Percentiles rank a stretch among this genome's conserved stretches.
Conservation (phyloP, 2,329 filamentous ascomycete species). For the Colletotrichum liaoningense region DNA sequence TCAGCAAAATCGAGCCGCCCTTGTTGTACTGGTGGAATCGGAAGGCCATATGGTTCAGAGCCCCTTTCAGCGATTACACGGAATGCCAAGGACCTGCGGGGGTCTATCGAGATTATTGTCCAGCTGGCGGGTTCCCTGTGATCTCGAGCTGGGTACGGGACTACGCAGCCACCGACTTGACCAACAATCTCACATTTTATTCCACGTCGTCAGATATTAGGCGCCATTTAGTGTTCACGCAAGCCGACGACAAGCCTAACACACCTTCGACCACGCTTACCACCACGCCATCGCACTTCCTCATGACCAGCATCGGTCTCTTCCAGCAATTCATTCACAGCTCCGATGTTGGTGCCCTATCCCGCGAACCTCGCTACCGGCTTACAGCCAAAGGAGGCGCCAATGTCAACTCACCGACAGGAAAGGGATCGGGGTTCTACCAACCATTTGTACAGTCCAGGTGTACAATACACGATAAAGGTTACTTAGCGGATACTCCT, state of each 20-base stretch:
- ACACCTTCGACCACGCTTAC: not conserved
- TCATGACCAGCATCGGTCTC: not conserved
- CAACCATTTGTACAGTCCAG: slow-evolving; percentile 22
- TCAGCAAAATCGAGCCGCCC: not conserved
- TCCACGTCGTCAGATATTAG: slow-evolving; percentile 1
- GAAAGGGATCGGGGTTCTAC: not conserved
- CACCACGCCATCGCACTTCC: not conserved
- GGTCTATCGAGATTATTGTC: not conserved
- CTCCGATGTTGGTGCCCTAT: not conserved
- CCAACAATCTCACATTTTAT: not conserved
- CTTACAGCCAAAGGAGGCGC: not conserved
- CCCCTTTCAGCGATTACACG: not conserved
- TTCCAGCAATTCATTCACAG: not conserved
- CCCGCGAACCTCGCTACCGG: not conserved
- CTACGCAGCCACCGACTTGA: not conserved
- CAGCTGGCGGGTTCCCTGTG: not conserved
- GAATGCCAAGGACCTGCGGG: not conserved
- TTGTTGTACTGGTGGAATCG: not conserved
- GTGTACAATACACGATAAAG: not conserved
- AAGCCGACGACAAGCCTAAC: rapidly evolving
- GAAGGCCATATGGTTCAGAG: not conserved
- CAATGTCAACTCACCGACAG: not conserved
- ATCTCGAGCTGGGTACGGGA: slow-evolving; percentile 1
- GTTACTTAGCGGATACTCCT: not conserved
- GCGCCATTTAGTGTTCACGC: not conserved